Evolutionary conservation across 1,284 basidiomycete species (phyloP), one percentile per base, ranked within the genome.

Genomic region (Mycena citricolor): DNA sequence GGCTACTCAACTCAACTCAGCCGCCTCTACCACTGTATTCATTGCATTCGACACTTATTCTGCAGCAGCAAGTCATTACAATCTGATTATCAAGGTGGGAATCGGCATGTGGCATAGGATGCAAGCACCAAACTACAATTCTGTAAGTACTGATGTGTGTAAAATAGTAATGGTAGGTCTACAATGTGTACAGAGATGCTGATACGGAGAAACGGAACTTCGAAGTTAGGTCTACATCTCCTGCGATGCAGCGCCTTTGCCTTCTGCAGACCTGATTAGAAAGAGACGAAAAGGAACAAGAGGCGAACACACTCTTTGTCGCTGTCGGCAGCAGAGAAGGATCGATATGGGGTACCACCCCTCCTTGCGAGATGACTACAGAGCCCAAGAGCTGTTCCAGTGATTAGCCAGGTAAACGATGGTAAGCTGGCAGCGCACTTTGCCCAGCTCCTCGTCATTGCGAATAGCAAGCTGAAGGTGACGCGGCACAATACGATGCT

Each of bases 401-500:
- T 33, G 28, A 32, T 10, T 21, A 21, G 38, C 24, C 28, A 44
- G 5, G 6, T 13, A 17, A 23, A 3, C 11, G 28, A 12, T 17
- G 8, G 26, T 11, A 6, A 7, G 24, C 19, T 23, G 29, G 29
- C 12, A 2, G 69, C 73, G 24, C 41, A 79, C 81, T 19, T 38
- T n/a, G n/a, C n/a, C n/a, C n/a, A n/a, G n/a, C n/a, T 89, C 86
- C 65, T 90, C 86, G 58, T 89, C 86, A 67, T 90, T 90, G 57
- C 88, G 79, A 73, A 93, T 90, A 58, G 90, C 90, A 56, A 93
- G 81, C 68, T 91, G 89, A 47, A 92, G 68, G 70, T 92, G 90
- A 64, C 89, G 82, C 52, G 90, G 90, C 17, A 91, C 86, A 61
- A 92, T 79, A 83, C 89, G 89, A 49, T 88, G 86, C 75, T 90